These are phyloP conservation scores for Eucalyptus grandis DNA, from an alignment of 345 rosid species.

Conservation along the genomic window DNA sequence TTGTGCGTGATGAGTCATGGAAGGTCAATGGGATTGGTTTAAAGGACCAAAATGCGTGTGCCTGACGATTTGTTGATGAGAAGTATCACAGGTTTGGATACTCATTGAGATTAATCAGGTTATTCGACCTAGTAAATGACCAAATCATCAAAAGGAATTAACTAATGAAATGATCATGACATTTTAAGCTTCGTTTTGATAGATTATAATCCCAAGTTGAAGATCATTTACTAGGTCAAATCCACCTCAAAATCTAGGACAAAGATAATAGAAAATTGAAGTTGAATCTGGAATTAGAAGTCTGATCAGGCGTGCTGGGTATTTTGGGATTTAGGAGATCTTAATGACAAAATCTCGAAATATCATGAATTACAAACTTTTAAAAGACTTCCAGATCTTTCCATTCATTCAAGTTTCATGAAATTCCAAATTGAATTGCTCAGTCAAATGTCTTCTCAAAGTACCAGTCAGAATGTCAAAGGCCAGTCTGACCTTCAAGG, in stretches of 20 bases:
- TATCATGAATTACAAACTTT: too few species aligned
- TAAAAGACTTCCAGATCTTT: too few species aligned
- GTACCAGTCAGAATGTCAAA: too few species aligned
- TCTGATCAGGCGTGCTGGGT: too few species aligned
- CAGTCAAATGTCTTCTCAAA: too few species aligned
- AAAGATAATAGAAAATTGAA: background rate
- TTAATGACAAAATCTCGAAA: too few species aligned
- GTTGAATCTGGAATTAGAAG: background rate
- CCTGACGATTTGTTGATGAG: background rate
- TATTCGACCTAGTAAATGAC: background rate
- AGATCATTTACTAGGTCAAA: background rate
- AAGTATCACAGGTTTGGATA: background rate
- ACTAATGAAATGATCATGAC: background rate
- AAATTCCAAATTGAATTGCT: too few species aligned
- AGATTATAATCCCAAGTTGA: background rate
- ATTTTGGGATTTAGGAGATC: too few species aligned
- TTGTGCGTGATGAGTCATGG: background rate
- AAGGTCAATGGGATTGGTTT: background rate
- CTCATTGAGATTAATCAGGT: background rate
- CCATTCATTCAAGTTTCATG: too few species aligned
- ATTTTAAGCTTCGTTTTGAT: background rate
- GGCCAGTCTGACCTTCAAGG: too few species aligned
- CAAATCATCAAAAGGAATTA: background rate
- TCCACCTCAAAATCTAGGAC: background rate
- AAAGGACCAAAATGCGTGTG: background rate